A percentile compares a stretch with the other conserved stretches of the same genome.
Conservation (phyloP, 768 basidiomycete species). For the Rubroboletus satanas region DNA sequence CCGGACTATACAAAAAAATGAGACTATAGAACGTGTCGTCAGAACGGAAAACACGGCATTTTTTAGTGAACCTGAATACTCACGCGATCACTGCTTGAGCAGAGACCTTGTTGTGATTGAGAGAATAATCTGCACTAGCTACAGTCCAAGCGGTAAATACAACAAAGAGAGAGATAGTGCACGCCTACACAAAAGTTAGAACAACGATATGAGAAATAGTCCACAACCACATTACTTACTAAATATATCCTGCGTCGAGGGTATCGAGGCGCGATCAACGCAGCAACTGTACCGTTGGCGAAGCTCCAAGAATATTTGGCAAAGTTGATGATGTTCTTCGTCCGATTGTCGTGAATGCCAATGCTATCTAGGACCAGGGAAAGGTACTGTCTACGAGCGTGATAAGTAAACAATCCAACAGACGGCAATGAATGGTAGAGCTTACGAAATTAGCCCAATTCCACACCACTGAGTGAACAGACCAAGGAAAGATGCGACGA, state of each 20-base stretch:
- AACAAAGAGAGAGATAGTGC: constrained; percentile 14
- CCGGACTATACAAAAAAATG: constrained; percentile 17
- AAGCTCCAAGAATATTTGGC: constrained; percentile 10
- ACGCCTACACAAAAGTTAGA: constrained; percentile 1
- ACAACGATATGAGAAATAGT: not conserved
- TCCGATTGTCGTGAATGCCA: constrained; percentile 19
- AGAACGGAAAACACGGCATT: not conserved
- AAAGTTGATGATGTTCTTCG: constrained; percentile 16
- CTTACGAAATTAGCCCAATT: constrained; percentile 9
- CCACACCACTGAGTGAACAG: constrained; percentile 18
- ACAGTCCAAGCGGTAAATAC: constrained; percentile 15
- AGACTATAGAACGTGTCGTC: not conserved
- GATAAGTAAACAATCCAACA: not conserved
- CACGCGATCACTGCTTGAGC: constrained; percentile 11
- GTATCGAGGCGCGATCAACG: constrained; percentile 10
- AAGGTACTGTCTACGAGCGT: constrained; percentile 5
- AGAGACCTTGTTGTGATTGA: constrained; percentile 2
- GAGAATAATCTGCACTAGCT: constrained; percentile 20
- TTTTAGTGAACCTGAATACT: not conserved
- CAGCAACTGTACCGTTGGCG: not conserved
- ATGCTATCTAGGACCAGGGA: constrained; percentile 14
- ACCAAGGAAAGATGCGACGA: constrained; percentile 11
- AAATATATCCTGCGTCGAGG: constrained; percentile 16
- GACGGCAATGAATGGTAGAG: rapidly evolving
- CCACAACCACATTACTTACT: constrained; percentile 2